Conservation (phyloP, 2,329 filamentous ascomycete species). For the Fusarium robinianum region DNA sequence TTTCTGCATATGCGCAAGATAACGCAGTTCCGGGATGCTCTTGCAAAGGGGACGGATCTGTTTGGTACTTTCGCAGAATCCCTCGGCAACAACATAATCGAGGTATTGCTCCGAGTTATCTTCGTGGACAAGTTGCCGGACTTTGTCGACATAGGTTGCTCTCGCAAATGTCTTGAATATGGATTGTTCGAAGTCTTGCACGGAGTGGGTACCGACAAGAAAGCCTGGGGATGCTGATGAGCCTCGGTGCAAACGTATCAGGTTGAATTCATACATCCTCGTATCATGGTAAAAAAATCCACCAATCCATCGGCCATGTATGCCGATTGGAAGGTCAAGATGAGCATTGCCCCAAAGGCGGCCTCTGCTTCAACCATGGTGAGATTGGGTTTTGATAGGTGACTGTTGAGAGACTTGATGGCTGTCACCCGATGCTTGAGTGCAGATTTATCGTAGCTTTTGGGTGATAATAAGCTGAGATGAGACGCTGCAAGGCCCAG, state of each 20-base stretch:
- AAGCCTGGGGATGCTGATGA: slow-evolving; percentile 25
- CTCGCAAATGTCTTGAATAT: slow-evolving; percentile 36
- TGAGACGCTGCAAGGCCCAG: slow-evolving; percentile 48
- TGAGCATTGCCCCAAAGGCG: slow-evolving; percentile 44
- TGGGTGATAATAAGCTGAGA: slow-evolving; percentile 36
- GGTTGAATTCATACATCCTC: slow-evolving; percentile 40
- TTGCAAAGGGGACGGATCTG: slow-evolving; percentile 39
- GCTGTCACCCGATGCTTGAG: slow-evolving; percentile 45
- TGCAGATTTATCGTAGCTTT: slow-evolving; percentile 34
- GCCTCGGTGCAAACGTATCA: neutral
- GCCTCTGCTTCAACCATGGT: slow-evolving; percentile 43
- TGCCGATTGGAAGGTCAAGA: slow-evolving; percentile 45
- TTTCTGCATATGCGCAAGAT: slow-evolving; percentile 39
- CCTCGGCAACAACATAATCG: slow-evolving; percentile 27
- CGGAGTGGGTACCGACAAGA: slow-evolving; percentile 31
- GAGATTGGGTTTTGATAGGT: slow-evolving; percentile 37
- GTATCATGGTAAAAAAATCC: slow-evolving; percentile 46
- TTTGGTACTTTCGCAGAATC: slow-evolving; percentile 38
- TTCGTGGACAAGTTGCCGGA: slow-evolving; percentile 29
- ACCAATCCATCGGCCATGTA: slow-evolving; percentile 47
- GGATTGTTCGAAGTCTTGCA: slow-evolving; percentile 25
- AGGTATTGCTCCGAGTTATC: slow-evolving; percentile 18
- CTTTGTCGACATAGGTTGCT: slow-evolving; percentile 36
- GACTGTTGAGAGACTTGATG: slow-evolving; percentile 43
- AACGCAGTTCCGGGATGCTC: slow-evolving; percentile 39